Base-by-base conservation (phyloP, 2,329 filamentous ascomycete genomes). In the Fusarium devonianum region DNA sequence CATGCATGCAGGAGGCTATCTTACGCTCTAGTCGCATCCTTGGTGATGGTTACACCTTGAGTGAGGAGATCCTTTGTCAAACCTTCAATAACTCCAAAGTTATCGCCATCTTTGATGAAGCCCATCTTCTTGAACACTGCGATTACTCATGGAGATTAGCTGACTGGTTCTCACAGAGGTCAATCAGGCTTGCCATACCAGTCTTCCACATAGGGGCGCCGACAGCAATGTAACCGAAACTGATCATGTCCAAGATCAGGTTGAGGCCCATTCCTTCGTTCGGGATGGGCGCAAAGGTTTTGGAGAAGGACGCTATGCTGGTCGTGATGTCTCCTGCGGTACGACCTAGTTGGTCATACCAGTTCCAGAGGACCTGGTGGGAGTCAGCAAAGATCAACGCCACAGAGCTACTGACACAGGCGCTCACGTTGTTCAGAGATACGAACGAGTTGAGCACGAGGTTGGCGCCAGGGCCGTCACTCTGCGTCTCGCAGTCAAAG, bases 121-220 rank as follows among this genome's bases (percentile, higher is more conserved):
- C 33, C 28, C 42, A 38, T 23, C 28, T 33, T 46, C 29, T 48
- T 47, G 11, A 35, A 39, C 18, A 34, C 43, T 40, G 22, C 10
- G 8, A 12, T 3, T n/a, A n/a, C n/a, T n/a, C 6, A n/a, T 7
- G 14, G 6, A 23, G 21, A 23, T 40, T 47, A 39, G 19, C 5
- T 5, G 4, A 11, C 12, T 13, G 16, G 11, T 12, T 7, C 11
- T 28, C 23, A 17, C n/a, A 5, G 10, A 7, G 4, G 7, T 11
- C 13, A 19, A 7, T 4, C 12, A 18, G 22, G 11, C 11, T 10
- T 17, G 5, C 5, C 11, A 21, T 29, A 41, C 44, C 36, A 11
- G 29, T 25, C 21, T 29, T 48, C 44, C 30, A 35, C 30, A 30
- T 35, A 4, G 36, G 44, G 11, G 36, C 30, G 3, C 14, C 34